Conservation (phyloP, 805 yeast species). For the Kuraishia piskuri region DNA sequence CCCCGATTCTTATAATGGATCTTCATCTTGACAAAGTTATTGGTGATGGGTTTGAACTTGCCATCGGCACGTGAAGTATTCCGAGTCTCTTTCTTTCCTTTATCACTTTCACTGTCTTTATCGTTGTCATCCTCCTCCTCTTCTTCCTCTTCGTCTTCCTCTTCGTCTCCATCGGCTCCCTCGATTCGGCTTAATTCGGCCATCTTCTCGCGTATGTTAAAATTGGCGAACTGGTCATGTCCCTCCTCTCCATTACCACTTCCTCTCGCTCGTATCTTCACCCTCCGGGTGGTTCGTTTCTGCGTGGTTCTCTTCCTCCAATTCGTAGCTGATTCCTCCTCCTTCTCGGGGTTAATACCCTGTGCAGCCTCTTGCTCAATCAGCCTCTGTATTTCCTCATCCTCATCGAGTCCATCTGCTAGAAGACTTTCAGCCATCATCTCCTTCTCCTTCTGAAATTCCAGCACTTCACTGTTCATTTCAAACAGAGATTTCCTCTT, state of each 20-base stretch:
- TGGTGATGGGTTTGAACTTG: constrained; percentile 18
- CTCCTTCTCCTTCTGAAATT: constrained; percentile 21
- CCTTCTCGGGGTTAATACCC: not conserved
- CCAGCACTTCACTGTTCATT: constrained; percentile 36
- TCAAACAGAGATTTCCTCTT: constrained; percentile 30
- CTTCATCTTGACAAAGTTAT: constrained; percentile 25
- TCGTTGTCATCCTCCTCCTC: constrained; percentile 9
- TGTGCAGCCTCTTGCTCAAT: constrained; percentile 7
- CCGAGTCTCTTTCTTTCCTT: constrained; percentile 17
- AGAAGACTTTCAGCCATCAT: constrained; percentile 9
- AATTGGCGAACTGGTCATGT: constrained; percentile 24
- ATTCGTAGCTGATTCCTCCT: not conserved
- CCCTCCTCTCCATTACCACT: constrained; percentile 17
- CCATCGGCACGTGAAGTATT: not conserved
- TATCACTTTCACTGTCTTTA: constrained; percentile 9
- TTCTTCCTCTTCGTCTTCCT: constrained; percentile 11
- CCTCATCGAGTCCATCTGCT: constrained; percentile 4
- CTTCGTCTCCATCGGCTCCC: constrained; percentile 3
- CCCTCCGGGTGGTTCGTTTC: constrained; percentile 43
- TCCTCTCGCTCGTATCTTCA: constrained; percentile 34
- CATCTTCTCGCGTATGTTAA: constrained; percentile 35
- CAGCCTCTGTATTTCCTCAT: constrained; percentile 9
- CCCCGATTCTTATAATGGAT: constrained; percentile 18
- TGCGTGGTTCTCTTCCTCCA: constrained; percentile 32
- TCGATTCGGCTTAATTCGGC: constrained; percentile 20